phyloP scores from a whole-genome alignment of 345 rosid genomes.

The Populus euphratica region DNA sequence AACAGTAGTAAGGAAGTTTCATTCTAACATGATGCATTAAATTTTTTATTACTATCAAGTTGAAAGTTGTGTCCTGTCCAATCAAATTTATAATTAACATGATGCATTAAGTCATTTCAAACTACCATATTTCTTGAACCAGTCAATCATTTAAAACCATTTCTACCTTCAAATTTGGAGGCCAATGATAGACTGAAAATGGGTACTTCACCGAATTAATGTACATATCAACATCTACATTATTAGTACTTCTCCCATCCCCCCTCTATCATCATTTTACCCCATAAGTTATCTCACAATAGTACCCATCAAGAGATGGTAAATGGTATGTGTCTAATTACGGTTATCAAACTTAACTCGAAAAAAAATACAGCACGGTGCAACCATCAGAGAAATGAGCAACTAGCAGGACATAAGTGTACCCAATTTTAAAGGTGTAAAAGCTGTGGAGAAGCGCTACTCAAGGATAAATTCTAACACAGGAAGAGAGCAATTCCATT shows the following conservation, averaged over 20 bases:
- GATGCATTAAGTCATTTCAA: not conserved
- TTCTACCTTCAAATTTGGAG: not conserved
- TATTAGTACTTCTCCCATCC: not conserved
- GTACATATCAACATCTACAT: not conserved
- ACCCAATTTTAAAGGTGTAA: not conserved
- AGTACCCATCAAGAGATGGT: not conserved
- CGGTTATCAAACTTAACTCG: not conserved
- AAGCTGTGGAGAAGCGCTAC: not conserved
- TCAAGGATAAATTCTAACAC: not conserved
- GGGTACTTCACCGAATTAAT: not conserved
- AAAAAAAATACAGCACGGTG: not conserved
- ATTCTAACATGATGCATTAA: not conserved
- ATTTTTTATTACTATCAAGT: no score
- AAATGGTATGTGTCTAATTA: not conserved
- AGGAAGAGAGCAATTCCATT: not conserved
- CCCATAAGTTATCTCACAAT: not conserved
- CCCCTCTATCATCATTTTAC: not conserved
- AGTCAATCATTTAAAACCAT: not conserved
- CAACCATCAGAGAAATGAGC: not conserved
- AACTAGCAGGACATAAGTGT: not conserved
- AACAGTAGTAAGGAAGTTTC: not conserved
- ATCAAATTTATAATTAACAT: not conserved
- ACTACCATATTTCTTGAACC: not conserved
- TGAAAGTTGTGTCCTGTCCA: no score
- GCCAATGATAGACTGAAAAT: not conserved